These are phyloP conservation scores for Jackrogersella multiformis DNA, from an alignment of 495 filamentous ascomycete species.

Conservation along the genomic window DNA sequence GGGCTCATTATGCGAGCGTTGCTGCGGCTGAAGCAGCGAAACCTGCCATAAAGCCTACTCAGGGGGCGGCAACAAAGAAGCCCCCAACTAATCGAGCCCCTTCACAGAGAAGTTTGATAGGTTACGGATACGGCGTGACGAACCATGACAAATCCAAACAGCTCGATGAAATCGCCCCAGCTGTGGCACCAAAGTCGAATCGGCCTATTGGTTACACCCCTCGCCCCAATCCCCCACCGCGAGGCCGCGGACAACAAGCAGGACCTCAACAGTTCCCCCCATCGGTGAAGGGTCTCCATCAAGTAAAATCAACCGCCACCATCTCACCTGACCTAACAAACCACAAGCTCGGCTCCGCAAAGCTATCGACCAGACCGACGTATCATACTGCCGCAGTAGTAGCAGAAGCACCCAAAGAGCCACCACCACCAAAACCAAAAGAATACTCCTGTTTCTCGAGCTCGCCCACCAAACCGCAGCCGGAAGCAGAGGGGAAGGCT, in stretches of 20 bases:
- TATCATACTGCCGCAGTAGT: not conserved
- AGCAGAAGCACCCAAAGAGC: conserved; percentile 27
- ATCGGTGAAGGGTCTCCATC: conserved; percentile 1
- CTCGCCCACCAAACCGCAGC: conserved; percentile 50
- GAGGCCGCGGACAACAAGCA: conserved; percentile 19
- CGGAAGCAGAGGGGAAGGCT: not conserved
- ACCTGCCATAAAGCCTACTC: conserved; percentile 26
- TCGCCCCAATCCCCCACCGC: conserved; percentile 16
- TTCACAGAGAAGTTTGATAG: conserved; percentile 55
- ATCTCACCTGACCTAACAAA: conserved; percentile 49
- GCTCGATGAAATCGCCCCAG: not conserved
- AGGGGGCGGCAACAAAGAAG: conserved; percentile 33
- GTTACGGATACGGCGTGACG: conserved; percentile 45
- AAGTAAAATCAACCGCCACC: conserved; percentile 25
- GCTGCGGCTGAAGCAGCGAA: conserved; percentile 41
- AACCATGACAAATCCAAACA: conserved; percentile 45
- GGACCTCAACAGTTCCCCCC: conserved; percentile 4
- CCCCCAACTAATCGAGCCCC: conserved; percentile 48
- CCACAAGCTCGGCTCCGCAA: conserved; percentile 51
- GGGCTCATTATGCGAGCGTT: conserved; percentile 52
- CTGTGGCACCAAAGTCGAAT: conserved; percentile 31
- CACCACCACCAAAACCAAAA: conserved; percentile 41
- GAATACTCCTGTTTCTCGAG: conserved; percentile 60
- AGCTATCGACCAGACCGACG: conserved; percentile 33
- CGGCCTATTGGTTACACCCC: no score